Conservation (phyloP, 768 basidiomycete genomes). For the Coprinopsis sp. region DNA sequence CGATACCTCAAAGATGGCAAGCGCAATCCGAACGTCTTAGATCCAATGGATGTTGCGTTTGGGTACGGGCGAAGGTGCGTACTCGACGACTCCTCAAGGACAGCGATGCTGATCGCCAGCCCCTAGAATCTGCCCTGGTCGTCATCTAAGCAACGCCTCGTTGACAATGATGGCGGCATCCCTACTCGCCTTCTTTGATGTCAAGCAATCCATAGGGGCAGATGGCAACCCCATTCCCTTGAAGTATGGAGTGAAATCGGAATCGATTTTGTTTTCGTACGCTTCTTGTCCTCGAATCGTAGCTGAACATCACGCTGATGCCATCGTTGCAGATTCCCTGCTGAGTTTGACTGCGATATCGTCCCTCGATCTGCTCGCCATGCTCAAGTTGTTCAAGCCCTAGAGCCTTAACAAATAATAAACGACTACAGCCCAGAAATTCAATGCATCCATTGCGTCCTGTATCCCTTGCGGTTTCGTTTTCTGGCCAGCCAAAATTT, state of each 20-base stretch:
- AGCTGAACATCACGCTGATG: neutral
- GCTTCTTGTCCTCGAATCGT: neutral
- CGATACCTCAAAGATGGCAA: slow-evolving; percentile 24
- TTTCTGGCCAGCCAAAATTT: no score
- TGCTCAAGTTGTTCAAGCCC: neutral
- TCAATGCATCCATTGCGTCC: no score
- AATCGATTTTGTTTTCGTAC: neutral
- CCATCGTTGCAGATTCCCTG: neutral
- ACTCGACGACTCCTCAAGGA: neutral
- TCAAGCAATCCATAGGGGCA: slow-evolving; percentile 7
- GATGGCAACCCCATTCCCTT: neutral
- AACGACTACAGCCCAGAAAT: neutral
- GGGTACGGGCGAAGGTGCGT: slow-evolving; percentile 23
- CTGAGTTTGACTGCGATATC: neutral
- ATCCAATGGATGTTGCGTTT: slow-evolving; percentile 21
- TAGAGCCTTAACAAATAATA: neutral
- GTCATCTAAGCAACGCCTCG: slow-evolving; percentile 38
- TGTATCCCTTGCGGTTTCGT: no score
- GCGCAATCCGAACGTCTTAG: slow-evolving; percentile 15
- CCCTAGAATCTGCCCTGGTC: slow-evolving; percentile 35
- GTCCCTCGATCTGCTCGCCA: neutral
- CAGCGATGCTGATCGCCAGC: no score
- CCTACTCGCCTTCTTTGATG: slow-evolving; percentile 15
- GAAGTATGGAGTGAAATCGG: neutral
- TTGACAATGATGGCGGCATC: slow-evolving; percentile 22